A percentile compares a stretch with the other conserved stretches of the same genome.
Conservation (phyloP, 805 yeast genomes). For the Saccharomycopsis fodiens region DNA sequence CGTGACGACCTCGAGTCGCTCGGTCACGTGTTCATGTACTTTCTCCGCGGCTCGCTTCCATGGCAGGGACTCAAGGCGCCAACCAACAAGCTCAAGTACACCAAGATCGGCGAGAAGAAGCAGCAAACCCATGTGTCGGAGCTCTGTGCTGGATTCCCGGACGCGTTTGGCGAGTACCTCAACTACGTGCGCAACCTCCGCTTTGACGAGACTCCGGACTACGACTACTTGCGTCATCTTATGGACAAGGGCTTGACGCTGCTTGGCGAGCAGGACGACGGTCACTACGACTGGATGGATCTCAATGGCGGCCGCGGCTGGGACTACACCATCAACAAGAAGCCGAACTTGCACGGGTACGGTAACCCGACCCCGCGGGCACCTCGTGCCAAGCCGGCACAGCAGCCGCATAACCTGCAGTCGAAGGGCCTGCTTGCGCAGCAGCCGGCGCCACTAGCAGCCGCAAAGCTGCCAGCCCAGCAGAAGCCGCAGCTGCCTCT, state of each 20-base stretch:
- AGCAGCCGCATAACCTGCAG: slow-evolving; percentile 19
- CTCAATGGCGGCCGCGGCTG: slow-evolving; percentile 76
- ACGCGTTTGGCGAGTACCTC: slow-evolving; percentile 68
- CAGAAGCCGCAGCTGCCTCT: background rate
- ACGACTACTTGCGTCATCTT: slow-evolving; percentile 54
- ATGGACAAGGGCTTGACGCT: slow-evolving; percentile 53
- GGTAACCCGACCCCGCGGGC: slow-evolving; percentile 58
- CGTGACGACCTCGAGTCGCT: slow-evolving; percentile 76
- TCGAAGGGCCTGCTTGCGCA: slow-evolving; percentile 14
- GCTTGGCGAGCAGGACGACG: slow-evolving; percentile 54
- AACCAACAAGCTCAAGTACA: slow-evolving; percentile 76
- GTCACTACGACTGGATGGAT: slow-evolving; percentile 74
- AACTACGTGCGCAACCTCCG: slow-evolving; percentile 58
- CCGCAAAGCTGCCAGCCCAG: too few relatives aligned
- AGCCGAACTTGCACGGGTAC: slow-evolving; percentile 76
- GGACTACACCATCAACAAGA: slow-evolving; percentile 68
- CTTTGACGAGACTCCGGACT: slow-evolving; percentile 77
- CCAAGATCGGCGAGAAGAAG: slow-evolving; percentile 77
- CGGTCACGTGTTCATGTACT: slow-evolving; percentile 78
- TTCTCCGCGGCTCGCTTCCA: slow-evolving; percentile 70
- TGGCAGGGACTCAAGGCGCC: slow-evolving; percentile 91
- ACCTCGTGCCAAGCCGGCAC: slow-evolving; percentile 21
- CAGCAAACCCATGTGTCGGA: slow-evolving; percentile 59
- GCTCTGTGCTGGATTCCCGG: slow-evolving; percentile 55
- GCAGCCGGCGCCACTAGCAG: too few relatives aligned